Percentiles rank a stretch among this genome's conserved stretches.
These are phyloP conservation scores for Thelonectria rubi DNA, from an alignment of 2,329 filamentous ascomycete genomes.

Conservation along the genomic window DNA sequence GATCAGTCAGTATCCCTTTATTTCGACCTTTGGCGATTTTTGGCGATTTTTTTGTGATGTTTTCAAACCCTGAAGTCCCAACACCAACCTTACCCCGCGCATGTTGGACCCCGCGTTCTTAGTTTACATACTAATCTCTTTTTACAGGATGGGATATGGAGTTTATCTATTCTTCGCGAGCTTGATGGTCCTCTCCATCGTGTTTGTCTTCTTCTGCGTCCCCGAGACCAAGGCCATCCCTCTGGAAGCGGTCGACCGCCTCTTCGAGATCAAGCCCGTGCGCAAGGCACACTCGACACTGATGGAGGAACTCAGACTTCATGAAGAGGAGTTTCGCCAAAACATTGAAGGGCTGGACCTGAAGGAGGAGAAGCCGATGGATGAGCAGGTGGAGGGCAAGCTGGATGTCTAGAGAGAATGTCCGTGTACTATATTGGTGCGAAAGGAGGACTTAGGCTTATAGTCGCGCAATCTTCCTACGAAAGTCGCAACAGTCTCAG, in stretches of 20 bases:
- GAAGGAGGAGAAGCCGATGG: slow-evolving; percentile 42
- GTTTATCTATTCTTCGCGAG: slow-evolving; percentile 76
- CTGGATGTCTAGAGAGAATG: neutral
- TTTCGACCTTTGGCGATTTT: neutral
- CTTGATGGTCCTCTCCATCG: slow-evolving; percentile 65
- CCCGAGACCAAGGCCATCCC: slow-evolving; percentile 74
- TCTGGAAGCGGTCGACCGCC: slow-evolving; percentile 70
- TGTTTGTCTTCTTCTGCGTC: slow-evolving; percentile 70
- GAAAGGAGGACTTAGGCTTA: too few relatives aligned
- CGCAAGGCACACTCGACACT: slow-evolving; percentile 54
- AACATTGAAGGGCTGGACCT: slow-evolving; percentile 40
- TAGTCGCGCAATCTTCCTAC: too few relatives aligned
- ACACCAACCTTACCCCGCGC: neutral
- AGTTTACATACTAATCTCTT: neutral
- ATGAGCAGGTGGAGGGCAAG: slow-evolving; percentile 41
- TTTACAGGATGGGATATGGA: slow-evolving; percentile 61
- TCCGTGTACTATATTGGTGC: too few relatives aligned
- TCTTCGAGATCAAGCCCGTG: slow-evolving; percentile 63
- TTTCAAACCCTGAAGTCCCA: neutral
- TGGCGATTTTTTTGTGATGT: neutral
- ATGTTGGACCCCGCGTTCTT: neutral
- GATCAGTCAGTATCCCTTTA: slow-evolving; percentile 36
- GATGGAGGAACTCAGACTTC: slow-evolving; percentile 53
- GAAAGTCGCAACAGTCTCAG: too few relatives aligned
- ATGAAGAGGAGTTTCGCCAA: slow-evolving; percentile 49